A percentile compares a stretch with the other conserved stretches of the same genome.
phyloP scores from a whole-genome alignment of 441 rosid genomes.

The Francoa sonchifolia region DNA sequence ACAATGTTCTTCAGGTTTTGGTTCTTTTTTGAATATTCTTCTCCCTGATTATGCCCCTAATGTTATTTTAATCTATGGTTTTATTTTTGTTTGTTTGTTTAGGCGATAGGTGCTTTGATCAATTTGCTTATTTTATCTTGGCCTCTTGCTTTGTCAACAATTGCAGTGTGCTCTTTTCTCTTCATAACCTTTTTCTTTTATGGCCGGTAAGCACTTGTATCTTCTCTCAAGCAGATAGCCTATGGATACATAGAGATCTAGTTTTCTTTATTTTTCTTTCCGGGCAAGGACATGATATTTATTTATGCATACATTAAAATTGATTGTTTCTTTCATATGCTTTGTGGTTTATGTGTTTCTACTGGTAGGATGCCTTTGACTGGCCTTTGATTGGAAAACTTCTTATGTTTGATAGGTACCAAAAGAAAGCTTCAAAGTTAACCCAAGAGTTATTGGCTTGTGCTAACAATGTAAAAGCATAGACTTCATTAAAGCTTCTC shows the following conservation, averaged over 20 bases:
- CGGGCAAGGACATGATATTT: no score
- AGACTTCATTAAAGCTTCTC: conserved; percentile 4
- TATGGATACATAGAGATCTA: no score
- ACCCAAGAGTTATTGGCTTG: conserved; percentile 35
- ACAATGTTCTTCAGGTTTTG: conserved; percentile 39
- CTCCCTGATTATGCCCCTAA: neutral
- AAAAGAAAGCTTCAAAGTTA: conserved; percentile 36
- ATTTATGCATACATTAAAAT: neutral
- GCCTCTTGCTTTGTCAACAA: conserved; percentile 39
- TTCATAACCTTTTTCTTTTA: conserved; percentile 25
- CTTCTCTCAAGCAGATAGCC: no score
- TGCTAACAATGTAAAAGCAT: conserved; percentile 30
- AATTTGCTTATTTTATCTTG: conserved; percentile 41
- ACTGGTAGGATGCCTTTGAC: no score
- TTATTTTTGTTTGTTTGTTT: conserved; percentile 7
- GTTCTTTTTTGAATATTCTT: neutral
- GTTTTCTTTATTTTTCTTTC: no score
- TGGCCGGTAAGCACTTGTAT: conserved; percentile 27
- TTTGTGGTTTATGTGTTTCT: neutral
- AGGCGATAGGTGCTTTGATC: conserved; percentile 48
- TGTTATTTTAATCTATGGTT: neutral
- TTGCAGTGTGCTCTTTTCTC: conserved; percentile 27
- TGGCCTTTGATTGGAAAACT: neutral
- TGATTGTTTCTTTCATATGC: neutral
- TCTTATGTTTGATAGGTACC: conserved; percentile 29